Conservation (phyloP, 768 basidiomycete genomes). For the Psilocybe cubensis region DNA sequence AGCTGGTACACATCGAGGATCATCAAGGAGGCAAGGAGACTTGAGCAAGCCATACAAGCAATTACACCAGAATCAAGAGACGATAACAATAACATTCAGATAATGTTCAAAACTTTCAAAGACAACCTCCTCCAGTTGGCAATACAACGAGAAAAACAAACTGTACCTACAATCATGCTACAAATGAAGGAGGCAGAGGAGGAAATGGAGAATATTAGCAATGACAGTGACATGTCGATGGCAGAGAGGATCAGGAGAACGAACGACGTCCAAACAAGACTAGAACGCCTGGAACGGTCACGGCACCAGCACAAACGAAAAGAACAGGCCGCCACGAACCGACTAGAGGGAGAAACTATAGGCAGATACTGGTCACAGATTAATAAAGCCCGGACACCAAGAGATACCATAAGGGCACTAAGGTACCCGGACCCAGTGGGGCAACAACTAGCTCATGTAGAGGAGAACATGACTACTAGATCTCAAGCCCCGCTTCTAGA, state of each 20-base stretch:
- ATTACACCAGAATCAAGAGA: neutral
- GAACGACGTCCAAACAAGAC: neutral
- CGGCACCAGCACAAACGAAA: neutral
- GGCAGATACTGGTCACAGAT: conserved; percentile 1
- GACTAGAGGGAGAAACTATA: neutral
- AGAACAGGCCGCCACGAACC: neutral
- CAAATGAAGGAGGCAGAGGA: neutral
- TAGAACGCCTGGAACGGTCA: neutral
- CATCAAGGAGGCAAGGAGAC: neutral
- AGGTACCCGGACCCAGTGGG: neutral
- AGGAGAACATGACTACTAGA: neutral
- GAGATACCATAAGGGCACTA: conserved; percentile 3
- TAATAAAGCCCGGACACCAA: conserved; percentile 1
- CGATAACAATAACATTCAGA: neutral
- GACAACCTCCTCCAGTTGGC: neutral
- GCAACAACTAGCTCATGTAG: neutral
- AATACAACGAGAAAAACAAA: neutral
- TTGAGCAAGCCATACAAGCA: neutral
- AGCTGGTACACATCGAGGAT: conserved; percentile 22
- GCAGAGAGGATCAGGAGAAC: neutral
- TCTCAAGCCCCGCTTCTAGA: too few species aligned
- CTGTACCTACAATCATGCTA: neutral
- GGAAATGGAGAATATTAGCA: neutral
- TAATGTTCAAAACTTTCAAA: neutral
- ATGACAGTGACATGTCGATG: neutral